Base-by-base conservation (phyloP, 208 protist species). In the Crithidia fasciculata region DNA sequence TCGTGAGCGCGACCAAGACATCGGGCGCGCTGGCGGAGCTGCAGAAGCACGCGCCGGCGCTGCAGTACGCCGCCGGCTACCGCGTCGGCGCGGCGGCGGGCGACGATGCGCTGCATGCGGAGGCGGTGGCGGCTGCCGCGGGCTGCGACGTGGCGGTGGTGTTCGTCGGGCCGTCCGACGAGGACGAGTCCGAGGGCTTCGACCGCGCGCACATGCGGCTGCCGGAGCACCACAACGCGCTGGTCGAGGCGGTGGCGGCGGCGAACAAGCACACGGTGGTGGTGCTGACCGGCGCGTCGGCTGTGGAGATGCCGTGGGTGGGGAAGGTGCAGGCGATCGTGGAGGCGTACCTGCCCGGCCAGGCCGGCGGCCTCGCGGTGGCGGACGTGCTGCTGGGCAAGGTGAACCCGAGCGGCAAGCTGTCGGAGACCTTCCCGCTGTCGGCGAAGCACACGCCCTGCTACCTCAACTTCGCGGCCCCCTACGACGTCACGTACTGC, bases 61-160 rank as follows among this genome's bases (percentile, higher is more conserved):
- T 74, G 69, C 54, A 63, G 19, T 74, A 56, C 60, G 69, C 69
- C 16, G 54, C 69, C 44, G 69, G 56, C 50, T 74, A 74, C 54
- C 13, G 5, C 9, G 5, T 55, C 7, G 56, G 6, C 2, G 57
- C 47, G 49, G 39, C 37, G 18, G 36, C 56, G 37, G 15, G 8
- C 39, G 47, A 28, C 44, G 41, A 53, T 36, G 62, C 62, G 49
- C 62, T 68, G 62, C 44, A 37, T 36, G 62, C 62, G 62, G 41
- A 68, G 62, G 62, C 62, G 44, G 62, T 68, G 62, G 62, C 36
- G 62, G 49, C 56, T 36, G 62, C 62, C 5, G 62, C 62, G 28
- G n/a, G 62, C 62, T 58, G 62, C 62, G 62, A 68, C 49, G 62
- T 56, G 19, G 62, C 62, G 18, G 47, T 68, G 15, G 60, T 66